phyloP scores from a whole-genome alignment of 257 asterid species.

The Solanum chilense region DNA sequence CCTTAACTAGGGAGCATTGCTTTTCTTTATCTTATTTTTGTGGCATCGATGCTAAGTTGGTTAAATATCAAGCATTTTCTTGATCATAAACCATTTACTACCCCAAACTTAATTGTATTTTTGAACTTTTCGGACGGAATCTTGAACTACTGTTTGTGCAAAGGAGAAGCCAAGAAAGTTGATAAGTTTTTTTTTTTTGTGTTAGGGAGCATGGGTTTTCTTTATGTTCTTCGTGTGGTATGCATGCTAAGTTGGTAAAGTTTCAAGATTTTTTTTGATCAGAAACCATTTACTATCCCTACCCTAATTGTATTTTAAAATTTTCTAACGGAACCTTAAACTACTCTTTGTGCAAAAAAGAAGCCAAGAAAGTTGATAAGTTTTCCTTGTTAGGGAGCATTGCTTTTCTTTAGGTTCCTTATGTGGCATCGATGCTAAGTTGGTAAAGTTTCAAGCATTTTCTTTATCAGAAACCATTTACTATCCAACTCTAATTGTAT shows the following conservation, averaged over 20 bases:
- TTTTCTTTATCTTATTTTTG: not conserved
- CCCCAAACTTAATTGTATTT: not conserved
- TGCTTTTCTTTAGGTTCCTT: not conserved
- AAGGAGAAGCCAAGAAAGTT: not conserved
- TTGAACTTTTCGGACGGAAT: not conserved
- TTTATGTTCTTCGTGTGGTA: not conserved
- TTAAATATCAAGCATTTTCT: not conserved
- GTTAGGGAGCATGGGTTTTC: not conserved
- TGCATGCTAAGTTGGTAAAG: not conserved
- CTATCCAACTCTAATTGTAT: not conserved
- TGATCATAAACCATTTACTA: not conserved
- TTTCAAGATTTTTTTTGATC: not conserved
- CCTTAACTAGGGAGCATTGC: not conserved
- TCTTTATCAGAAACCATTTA: not conserved
- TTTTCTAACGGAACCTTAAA: not conserved
- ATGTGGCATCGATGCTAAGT: not conserved
- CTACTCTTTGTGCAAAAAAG: not conserved
- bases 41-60: not conserved
- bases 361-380: not conserved
- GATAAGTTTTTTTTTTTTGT: not conserved
- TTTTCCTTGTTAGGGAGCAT: not conserved
- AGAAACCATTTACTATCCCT: not conserved
- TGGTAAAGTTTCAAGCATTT: not conserved
- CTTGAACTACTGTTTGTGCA: not conserved
- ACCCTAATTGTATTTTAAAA: not conserved